phyloP scores from a whole-genome alignment of 257 asterid species.

The Forsythia suspensa region DNA sequence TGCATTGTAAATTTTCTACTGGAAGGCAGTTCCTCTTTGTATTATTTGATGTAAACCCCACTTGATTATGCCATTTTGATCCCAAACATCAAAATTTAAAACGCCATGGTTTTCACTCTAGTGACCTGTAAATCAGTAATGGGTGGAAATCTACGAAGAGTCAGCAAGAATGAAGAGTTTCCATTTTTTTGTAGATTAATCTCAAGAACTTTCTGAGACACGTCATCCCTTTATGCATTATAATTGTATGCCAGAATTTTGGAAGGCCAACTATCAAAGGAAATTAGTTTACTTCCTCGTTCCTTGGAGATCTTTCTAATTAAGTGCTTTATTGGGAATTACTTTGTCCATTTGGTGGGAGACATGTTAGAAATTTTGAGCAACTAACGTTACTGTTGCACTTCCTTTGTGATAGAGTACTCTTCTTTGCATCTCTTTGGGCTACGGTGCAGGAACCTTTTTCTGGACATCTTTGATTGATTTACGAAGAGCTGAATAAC shows the following conservation, averaged over 20 bases:
- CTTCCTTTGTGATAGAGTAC: neutral
- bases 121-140: neutral
- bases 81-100: neutral
- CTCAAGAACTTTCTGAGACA: too few species aligned
- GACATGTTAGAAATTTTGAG: neutral
- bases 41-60: neutral
- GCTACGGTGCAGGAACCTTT: neutral
- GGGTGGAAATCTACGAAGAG: neutral
- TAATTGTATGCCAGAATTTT: too few species aligned
- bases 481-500: neutral
- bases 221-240: too few species aligned
- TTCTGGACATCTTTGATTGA: neutral
- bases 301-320: too few species aligned
- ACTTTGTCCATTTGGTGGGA: too few species aligned
- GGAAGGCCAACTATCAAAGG: too few species aligned
- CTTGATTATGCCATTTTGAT: neutral
- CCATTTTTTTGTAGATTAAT: neutral
- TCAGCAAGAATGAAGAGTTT: neutral
- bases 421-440: neutral
- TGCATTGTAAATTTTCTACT: slow-evolving; percentile 1
- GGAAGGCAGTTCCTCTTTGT: neutral
- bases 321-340: too few species aligned
- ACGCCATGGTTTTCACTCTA: neutral
- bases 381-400: neutral
- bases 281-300: too few species aligned